Base-by-base conservation (phyloP, 164 flowering plant genomes). In the Berberis vulgaris region DNA sequence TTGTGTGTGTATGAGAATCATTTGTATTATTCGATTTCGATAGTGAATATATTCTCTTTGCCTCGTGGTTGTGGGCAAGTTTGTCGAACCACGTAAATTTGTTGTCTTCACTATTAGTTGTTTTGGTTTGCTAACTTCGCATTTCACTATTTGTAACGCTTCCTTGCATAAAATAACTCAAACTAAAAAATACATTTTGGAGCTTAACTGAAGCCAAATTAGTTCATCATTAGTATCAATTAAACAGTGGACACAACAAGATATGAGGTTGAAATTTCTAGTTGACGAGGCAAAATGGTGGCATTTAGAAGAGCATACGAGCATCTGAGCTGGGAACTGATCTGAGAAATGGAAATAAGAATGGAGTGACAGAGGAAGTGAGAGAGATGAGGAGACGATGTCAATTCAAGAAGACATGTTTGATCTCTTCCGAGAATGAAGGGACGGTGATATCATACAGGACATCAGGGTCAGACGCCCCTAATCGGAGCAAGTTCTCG, bases 291-390 rank as follows among this genome's bases (percentile, higher is more conserved):
- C 89, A 84, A 76, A 61, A 11, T 0, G 98, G 98, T 49, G 98
- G 98, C 98, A 92, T 92, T 71, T 83, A 91, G 64, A 92, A 84
- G 69, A 92, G 92, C 66, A 93, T 93, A 1, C 98, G 83, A 43
- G 93, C 98, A 43, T 67, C 54, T 9, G 93, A 81, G 5, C 40
- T 67, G 7, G 71, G 62, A 10, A 64, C 9, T 2, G 72, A 65
- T 44, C 65, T 3, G 49, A 56, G 54, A 4, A 11, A 43, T 55
- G 60, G 60, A 67, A 60, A 5, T 42, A 43, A 38, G 75, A 66
- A 60, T 54, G 71, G 62, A 41, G 54, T 45, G 4, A 81, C 2
- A 57, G 82, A 74, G 75, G 77, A 7, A 58, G 79, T 54, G 77
- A 83, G 68, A 5, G 80, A 70, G 39, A 79, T 13, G 69, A 87